Evolutionary conservation across 2,329 filamentous ascomycete genomes (phyloP), one percentile per base, ranked within the genome.

Genomic region (Teratosphaeria destructans): DNA sequence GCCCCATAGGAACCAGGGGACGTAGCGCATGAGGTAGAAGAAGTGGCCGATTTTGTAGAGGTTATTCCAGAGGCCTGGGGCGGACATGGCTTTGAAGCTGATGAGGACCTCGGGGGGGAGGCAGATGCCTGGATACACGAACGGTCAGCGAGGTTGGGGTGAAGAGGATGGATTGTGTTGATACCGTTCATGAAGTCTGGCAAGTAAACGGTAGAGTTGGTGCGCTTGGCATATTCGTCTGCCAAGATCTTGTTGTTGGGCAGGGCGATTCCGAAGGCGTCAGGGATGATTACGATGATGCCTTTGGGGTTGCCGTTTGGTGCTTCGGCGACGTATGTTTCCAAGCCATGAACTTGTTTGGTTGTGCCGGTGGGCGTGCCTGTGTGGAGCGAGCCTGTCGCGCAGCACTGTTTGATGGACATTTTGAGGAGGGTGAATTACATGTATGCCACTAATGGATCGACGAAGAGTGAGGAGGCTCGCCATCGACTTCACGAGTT

Each of bases 101-200:
- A 65, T 63, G 61, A 73, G 61, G 53, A 71, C 56, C 11, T 67
- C 64, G 1, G 56, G 27, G 1, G 69, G 68, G 34, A 73, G 54
- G 6, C 60, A 62, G 35, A 64, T 61, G 55, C 71, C 70, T 70
- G 52, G 11, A 2, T 12, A 27, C 11, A 26, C 26, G 14, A 55
- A 19, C n/a, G 37, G 19, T 12, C 6, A 14, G n/a, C 12, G 14
- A 26, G 27, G 5, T 52, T 34, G 10, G 29, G 4, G 19, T 55
- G 14, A 29, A 49, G 23, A 27, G 56, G 37, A 52, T 37, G 26
- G 27, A 35, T 6, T 14, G 8, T 16, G 26, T 12, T 47, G 23
- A 12, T 62, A 70, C 73, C 72, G 57, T 68, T 59, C 69, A 72
- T 71, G 59, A 75, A 71, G 29, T 76, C 74, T 7, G 73, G 73